Evolutionary conservation across 2,329 filamentous ascomycete species (phyloP), one percentile per base, ranked within the genome.

Genomic region (Shiraia sp.): DNA sequence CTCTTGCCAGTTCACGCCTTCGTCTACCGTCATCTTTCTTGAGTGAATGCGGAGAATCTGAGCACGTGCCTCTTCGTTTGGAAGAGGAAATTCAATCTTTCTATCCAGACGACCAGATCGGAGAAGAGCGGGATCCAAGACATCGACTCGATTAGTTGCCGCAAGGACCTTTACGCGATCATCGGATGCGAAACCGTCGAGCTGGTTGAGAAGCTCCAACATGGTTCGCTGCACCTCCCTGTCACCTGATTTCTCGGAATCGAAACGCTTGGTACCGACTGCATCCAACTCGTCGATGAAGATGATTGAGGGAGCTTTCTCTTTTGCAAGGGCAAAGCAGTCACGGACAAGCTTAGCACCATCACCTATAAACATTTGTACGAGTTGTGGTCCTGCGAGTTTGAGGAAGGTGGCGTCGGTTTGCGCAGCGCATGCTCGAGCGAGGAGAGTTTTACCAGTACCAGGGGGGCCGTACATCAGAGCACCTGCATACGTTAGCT

Each of bases 321-420:
- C 93, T 72, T 99, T 99, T 39, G 93, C 93, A 10, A 99, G 79
- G 2, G 93, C 93, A 69, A 99, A 99, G 74, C 90, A 95, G 75
- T 99, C 93, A 45, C 93, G 88, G 29, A 99, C 93, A 22, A 99
- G 82, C 75, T 99, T 99, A 30, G 95, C 93, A 63, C 93, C 93
- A 58, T 99, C 95, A 69, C 93, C 93, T 28, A 99, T 99, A 71
- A 97, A 99, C 93, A 97, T 99, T 72, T 99, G 93, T 22, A 99
- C 93, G 27, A 99, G 83, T 74, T 99, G 93, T 4, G 95, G 93
- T 36, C 93, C 93, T 47, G 93, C 93, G 42, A 99, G 87, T 74
- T 99, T 99, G 67, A 99, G 84, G 79, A 99, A 99, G 16, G 93
- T 99, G 51, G 93, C 93, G 57, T 99, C 93, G 47, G 93, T 97